A percentile compares a stretch with the other conserved stretches of the same genome.
phyloP scores from a whole-genome alignment of 1,284 basidiomycete species.

The Ganoderma lucidum region DNA sequence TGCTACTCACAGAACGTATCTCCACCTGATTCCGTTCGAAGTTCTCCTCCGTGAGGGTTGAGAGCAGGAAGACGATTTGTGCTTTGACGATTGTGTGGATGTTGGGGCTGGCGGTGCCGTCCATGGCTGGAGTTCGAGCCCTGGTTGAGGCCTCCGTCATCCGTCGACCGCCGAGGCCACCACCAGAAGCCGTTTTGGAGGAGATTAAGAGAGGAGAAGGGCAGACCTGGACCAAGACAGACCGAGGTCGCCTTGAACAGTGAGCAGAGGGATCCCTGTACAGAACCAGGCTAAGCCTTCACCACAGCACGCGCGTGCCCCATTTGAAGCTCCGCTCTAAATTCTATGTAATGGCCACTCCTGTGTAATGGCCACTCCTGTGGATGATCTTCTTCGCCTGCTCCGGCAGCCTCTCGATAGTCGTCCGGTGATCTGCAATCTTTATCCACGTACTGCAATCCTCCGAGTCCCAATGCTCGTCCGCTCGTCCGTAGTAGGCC shows the following conservation, averaged over 20 bases:
- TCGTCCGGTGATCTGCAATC: not conserved
- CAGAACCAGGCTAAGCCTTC: conserved; percentile 25
- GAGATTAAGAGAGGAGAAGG: conserved; percentile 43
- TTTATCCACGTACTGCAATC: not conserved
- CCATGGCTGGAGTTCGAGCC: conserved; percentile 63
- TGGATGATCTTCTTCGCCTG: not conserved
- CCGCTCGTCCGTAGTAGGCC: not conserved
- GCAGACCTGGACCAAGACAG: conserved; percentile 42
- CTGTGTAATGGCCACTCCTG: not conserved
- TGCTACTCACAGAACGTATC: conserved; percentile 83
- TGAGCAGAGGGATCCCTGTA: conserved; percentile 39
- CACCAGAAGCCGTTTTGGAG: conserved; percentile 77
- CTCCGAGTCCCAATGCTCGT: not conserved
- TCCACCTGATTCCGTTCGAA: conserved; percentile 92
- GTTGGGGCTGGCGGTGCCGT: conserved; percentile 68
- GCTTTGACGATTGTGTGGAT: conserved; percentile 84
- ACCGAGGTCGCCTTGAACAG: conserved; percentile 45
- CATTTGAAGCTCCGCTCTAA: conserved; percentile 39
- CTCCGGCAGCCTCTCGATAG: not conserved
- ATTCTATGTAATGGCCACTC: conserved; percentile 25
- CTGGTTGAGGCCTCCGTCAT: conserved; percentile 82
- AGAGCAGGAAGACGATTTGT: conserved; percentile 93
- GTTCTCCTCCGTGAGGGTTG: conserved; percentile 93
- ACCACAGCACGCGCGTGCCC: conserved; percentile 31
- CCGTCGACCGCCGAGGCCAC: conserved; percentile 75